Evolutionary conservation across 2,329 filamentous ascomycete species (phyloP).

Genomic region (Talaromyces atroroseus): DNA sequence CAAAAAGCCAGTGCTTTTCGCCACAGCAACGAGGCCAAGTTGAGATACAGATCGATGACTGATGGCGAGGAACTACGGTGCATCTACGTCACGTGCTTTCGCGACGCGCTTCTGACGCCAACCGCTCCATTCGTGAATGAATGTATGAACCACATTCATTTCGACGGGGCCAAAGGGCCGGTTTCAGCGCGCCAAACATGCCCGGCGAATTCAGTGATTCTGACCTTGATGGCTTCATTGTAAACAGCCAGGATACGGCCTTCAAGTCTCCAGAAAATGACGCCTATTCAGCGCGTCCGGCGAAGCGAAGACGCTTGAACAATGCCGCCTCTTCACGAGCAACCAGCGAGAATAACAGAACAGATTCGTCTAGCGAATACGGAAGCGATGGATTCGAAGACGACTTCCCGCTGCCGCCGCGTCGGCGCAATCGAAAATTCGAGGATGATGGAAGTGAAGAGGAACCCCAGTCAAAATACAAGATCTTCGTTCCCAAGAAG

Average conservation of each 20-base stretch:
- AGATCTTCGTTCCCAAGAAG: conserved; percentile 39
- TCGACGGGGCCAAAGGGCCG: conserved; percentile 1
- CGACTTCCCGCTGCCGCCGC: conserved; percentile 17
- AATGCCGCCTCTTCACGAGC: background rate
- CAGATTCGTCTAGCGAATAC: background rate
- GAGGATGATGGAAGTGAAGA: conserved; percentile 18
- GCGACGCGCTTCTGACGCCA: conserved; percentile 4
- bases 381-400: conserved; percentile 13
- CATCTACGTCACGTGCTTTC: conserved; percentile 9
- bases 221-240: conserved; percentile 21
- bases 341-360: background rate
- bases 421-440: conserved; percentile 9
- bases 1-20: background rate
- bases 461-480: conserved; percentile 28
- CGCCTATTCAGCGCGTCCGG: conserved; percentile 22
- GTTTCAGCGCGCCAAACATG: conserved; percentile 3
- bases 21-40: background rate
- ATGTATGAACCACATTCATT: background rate
- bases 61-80: background rate
- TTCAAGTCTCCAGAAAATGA: background rate
- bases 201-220: conserved; percentile 24
- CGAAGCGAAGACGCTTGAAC: conserved; percentile 29
- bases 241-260: conserved; percentile 16
- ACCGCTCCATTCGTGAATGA: background rate
- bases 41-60: no score